A percentile compares a stretch with the other conserved stretches of the same genome.
phyloP scores from a whole-genome alignment of 352 stramenopile genomes.

The Globisporangium parvum region DNA sequence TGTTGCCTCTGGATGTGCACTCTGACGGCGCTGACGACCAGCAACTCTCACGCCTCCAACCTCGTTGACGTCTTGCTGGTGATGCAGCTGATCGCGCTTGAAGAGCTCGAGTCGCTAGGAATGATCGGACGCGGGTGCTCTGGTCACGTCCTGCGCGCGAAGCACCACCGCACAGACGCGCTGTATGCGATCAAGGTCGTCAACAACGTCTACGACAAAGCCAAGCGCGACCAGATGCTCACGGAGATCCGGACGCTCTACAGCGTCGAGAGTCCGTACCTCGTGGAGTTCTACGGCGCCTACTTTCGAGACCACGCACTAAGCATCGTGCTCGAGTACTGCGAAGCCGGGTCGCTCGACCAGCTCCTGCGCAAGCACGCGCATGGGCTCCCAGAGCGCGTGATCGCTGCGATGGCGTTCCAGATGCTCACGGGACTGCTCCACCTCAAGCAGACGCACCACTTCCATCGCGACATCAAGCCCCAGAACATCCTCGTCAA shows the following conservation, averaged over 20 bases:
- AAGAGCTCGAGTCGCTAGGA: slow-evolving; percentile 42
- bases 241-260: slow-evolving; percentile 78
- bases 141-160: slow-evolving; percentile 54
- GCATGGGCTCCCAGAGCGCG: slow-evolving; percentile 27
- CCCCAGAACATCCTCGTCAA: slow-evolving; percentile 91
- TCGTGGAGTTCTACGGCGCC: slow-evolving; percentile 63
- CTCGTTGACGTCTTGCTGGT: too few relatives aligned
- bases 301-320: slow-evolving; percentile 73
- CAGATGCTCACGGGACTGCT: slow-evolving; percentile 54
- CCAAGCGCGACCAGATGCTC: slow-evolving; percentile 65
- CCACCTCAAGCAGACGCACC: slow-evolving; percentile 52
- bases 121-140: slow-evolving; percentile 60
- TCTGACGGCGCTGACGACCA: neutral
- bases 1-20: neutral
- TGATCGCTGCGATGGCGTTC: slow-evolving; percentile 51
- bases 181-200: slow-evolving; percentile 68
- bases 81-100: slow-evolving; percentile 30
- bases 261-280: slow-evolving; percentile 53
- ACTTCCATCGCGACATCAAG: slow-evolving; percentile 94
- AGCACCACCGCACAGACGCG: slow-evolving; percentile 25
- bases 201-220: slow-evolving; percentile 75
- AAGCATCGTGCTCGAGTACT: slow-evolving; percentile 65
- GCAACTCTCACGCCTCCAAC: neutral
- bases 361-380: slow-evolving; percentile 21
- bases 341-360: slow-evolving; percentile 55